Evolutionary conservation across 1,139 yeast genomes (phyloP), one percentile per base, ranked within the genome.

Genomic region (Hyphopichia khmerensis): DNA sequence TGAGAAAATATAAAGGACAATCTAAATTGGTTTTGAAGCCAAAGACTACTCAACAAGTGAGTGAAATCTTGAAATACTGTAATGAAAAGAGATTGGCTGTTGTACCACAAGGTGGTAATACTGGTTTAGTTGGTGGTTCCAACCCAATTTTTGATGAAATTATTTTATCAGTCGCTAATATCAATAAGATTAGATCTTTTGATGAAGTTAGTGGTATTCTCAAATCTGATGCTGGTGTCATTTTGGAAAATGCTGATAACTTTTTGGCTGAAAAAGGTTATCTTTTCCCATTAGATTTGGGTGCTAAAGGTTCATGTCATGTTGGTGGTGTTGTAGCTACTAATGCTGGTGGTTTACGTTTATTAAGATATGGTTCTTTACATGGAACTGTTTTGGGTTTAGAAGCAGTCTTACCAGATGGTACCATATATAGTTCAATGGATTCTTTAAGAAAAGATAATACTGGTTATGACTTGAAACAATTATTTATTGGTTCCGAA

Each of bases 41-140:
- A 32, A 86, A 85, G 56, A 79, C 87, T 15, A 81, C 90, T 2
- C 81, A 85, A 47, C 95, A 93, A 62, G 84, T 93, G 17, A 75
- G 93, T 3, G 59, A 79, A 53, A 88, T 93, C 48, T 60, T 93
- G 56, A 82, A 83, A 60, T 86, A 89, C 64, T 89, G 97, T 72
- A 87, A 87, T 58, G 87, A 84, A 27, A 69, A 83, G 40, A 79
- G 75, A 48, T 67, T 91, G 32, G 96, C 98, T 0, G 84, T 91
- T 37, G 96, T 89, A 6, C 98, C 99, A 11, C 98, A 93, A 65
- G 96, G 98, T 58, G 99, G 99, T 48, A 91, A 91, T 64, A 91
- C 98, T 3, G 97, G 97, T 16, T 77, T 91, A 41, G 99, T 93
- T 32, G 99, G 98, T 44, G 99, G 98, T 2, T 86, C 96, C 2